Evolutionary conservation across 2,329 filamentous ascomycete species (phyloP), one percentile per base, ranked within the genome.

Genomic region (Penicillium sp.): DNA sequence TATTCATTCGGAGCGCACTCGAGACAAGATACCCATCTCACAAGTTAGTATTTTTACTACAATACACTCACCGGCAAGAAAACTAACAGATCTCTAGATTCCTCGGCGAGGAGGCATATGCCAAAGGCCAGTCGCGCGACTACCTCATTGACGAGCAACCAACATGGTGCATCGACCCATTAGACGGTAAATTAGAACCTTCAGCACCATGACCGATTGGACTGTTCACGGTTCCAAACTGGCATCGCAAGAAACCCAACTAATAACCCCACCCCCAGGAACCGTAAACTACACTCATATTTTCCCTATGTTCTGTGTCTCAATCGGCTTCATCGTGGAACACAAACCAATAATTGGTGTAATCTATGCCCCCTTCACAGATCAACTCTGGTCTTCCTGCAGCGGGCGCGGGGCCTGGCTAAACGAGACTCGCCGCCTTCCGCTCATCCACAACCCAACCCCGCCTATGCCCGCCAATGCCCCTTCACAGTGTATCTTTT

Each of bases 241-340:
- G 49, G 6, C 23, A 15, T 33, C 15, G 9, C 41, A 23, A 37
- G 17, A 47, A 5, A 23, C 27, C 8, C 10, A 10, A 50, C 21
- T 35, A 42, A 49, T 43, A 23, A n/a, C 12, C 17, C 38, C 17
- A 13, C 12, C 9, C 19, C 6, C 43, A 81, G 80, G 82, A 43
- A 92, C 89, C 3, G 88, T 92, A 59, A 92, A 92, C 78, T 92
- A 89, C 76, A 90, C 89, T 31, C 89, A 92, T 72, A 81, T 90
- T 6, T 91, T 90, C 69, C 88, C 88, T 58, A 90, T 91, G 86
- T 91, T 90, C 76, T 92, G 89, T 73, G 86, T 92, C 43, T 90
- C 87, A 37, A 91, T 92, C 67, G 89, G 82, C 49, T 86, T 92
- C 67, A 78, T 88, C 25, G 69, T 89, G 54, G 73, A 82, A 19